Percentiles rank a stretch among this genome's conserved stretches.
These are phyloP conservation scores for Dunaliella primolecta DNA, from an alignment of 139 green algal species.

Conservation along the genomic window DNA sequence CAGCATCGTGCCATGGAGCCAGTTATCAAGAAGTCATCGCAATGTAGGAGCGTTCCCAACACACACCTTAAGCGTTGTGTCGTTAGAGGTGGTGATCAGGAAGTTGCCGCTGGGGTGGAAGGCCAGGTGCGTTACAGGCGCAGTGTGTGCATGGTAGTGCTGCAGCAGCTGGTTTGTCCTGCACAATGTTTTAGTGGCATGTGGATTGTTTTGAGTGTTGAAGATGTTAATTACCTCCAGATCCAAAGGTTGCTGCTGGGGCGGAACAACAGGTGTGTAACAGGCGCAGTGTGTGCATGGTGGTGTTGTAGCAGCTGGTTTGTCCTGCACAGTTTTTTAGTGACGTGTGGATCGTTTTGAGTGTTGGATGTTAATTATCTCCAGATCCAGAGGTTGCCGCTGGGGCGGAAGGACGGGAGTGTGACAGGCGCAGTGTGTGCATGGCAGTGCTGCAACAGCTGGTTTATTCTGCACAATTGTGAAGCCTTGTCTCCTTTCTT, in stretches of 20 bases:
- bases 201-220: no score
- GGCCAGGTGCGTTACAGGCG: conserved; percentile 59
- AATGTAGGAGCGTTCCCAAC: no score
- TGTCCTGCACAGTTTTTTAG: no score
- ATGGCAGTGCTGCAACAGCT: conserved; percentile 81
- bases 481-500: no score
- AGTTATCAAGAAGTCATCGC: no score
- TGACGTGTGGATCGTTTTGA: no score
- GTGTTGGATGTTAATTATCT: no score
- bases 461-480: conserved; percentile 42
- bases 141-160: conserved; percentile 72
- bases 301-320: conserved; percentile 83
- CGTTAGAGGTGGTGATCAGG: conserved; percentile 68
- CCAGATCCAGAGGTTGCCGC: conserved; percentile 80
- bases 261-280: conserved; percentile 77
- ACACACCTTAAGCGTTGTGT: conserved; percentile 84
- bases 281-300: conserved; percentile 53
- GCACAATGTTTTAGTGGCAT: no score
- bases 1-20: conserved; percentile 69
- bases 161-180: conserved; percentile 70
- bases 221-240: no score
- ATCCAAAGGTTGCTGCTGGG: conserved; percentile 78
- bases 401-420: conserved; percentile 68
- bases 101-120: conserved; percentile 76
- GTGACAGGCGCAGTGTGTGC: conserved; percentile 68